Conservation (phyloP, 805 yeast species). For the Wickerhamiella vanderwaltii region DNA sequence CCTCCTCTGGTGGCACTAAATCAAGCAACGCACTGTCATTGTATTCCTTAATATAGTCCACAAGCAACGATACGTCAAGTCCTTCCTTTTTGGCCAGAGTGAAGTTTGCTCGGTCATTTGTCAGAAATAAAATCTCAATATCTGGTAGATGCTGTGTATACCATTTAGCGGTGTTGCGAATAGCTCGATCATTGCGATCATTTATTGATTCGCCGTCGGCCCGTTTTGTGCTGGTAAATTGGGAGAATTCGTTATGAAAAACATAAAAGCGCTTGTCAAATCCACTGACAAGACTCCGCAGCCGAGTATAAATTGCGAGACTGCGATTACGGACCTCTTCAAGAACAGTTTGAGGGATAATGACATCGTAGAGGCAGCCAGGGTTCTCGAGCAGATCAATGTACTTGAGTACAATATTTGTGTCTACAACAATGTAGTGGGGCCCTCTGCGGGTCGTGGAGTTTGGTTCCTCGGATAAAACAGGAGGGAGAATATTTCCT, state of each 20-base stretch:
- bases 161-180: conserved; percentile 63
- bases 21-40: conserved; percentile 46
- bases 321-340: conserved; percentile 87
- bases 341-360: conserved; percentile 87
- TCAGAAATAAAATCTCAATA: conserved; percentile 32
- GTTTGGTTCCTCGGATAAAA: conserved; percentile 53
- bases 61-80: conserved; percentile 42
- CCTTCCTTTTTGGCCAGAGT: conserved; percentile 44
- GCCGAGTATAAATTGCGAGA: conserved; percentile 74
- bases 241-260: conserved; percentile 83
- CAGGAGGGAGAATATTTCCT: conserved; percentile 52
- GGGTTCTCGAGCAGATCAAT: conserved; percentile 78
- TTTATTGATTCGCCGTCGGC: conserved; percentile 58
- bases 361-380: conserved; percentile 71
- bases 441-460: conserved; percentile 36
- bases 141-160: conserved; percentile 50
- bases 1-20: conserved; percentile 34
- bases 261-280: conserved; percentile 72
- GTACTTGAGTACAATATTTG: conserved; percentile 76
- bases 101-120: conserved; percentile 67
- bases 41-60: conserved; percentile 65
- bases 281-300: conserved; percentile 56
- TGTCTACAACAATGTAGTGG: conserved; percentile 81
- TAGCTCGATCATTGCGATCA: conserved; percentile 86
- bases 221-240: conserved; percentile 55